Evolutionary conservation across 2,329 filamentous ascomycete genomes (phyloP), one percentile per base, ranked within the genome.

Genomic region (Nothophaeocryptopus gaeumannii): DNA sequence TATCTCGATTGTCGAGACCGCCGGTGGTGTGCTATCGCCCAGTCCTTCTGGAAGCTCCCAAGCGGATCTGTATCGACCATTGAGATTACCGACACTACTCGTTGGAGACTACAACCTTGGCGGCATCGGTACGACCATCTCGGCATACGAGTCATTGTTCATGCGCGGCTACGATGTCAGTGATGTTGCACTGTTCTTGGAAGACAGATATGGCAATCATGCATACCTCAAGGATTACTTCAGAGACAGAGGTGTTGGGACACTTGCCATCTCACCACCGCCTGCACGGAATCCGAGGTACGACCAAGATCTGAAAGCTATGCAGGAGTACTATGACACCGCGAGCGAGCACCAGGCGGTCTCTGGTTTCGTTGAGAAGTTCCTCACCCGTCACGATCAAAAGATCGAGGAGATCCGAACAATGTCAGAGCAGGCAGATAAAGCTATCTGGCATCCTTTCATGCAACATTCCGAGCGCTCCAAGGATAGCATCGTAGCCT

Each of bases 381-480:
- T 91, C 1, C 66, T 79, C 1, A 56, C 65, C 2, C 76, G 73
- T 11, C 85, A 89, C 47, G 59, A 70, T 1, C 56, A 72, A 2
- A 79, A 86, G 2, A 74, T 89, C 10, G 63, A 73, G 1, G 72
- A 78, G 0, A 69, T 93, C 0, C 78, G 83, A 31, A 74, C 71
- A 1, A 83, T 92, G 79, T 71, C 82, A 0, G 63, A 70, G 1
- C 74, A 78, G 35, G 88, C 89, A 0, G 74, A 82, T 47, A 65
- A 78, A 8, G 74, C 74, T 2, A 89, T 95, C 33, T 95, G 89
- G 89, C 92, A 92, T 60, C 89, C 89, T 0, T 95, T 95, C 61
- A 91, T 88, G 0, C 89, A 95, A 60, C 89, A 95, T 54, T 81
- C 81, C 35, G 75, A 79, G 42, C 73, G 88, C 57, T 72, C 74